Evolutionary conservation across 2,329 filamentous ascomycete genomes (phyloP).

Genomic region (Hypomyces perniciosus): DNA sequence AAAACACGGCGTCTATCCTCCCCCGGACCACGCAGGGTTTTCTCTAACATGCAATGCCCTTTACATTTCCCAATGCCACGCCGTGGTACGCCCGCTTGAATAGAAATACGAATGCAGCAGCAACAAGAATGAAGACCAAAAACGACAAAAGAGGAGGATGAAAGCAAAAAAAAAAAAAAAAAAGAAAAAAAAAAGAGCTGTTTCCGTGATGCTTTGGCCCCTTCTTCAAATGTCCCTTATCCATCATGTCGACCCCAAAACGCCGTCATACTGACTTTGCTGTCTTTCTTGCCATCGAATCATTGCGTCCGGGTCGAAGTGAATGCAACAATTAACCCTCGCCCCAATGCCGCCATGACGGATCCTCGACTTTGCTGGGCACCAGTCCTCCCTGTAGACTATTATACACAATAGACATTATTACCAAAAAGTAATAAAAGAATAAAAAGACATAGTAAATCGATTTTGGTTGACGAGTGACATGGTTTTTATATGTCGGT

Average conservation of each 20-base stretch:
- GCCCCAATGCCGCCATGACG: not conserved
- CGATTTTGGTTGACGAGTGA: slow-evolving; percentile 2
- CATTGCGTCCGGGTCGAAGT: not conserved
- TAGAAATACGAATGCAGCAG: not conserved
- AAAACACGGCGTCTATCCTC: not conserved
- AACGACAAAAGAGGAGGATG: not conserved
- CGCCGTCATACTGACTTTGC: slow-evolving; percentile 10
- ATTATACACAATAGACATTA: slow-evolving; percentile 20
- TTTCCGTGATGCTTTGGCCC: slow-evolving; percentile 4
- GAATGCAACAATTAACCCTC: not conserved
- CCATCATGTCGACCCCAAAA: slow-evolving; percentile 12
- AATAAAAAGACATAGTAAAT: not conserved
- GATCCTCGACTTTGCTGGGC: not conserved
- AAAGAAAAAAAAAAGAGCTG: slow-evolving; percentile 1
- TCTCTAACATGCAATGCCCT: not conserved
- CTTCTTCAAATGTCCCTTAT: slow-evolving; percentile 8
- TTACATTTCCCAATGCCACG: not conserved
- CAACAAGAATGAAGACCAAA: not conserved
- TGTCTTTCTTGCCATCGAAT: slow-evolving; percentile 3
- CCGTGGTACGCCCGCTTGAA: not conserved
- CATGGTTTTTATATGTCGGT: not conserved
- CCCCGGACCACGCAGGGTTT: not conserved
- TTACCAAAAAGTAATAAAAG: slow-evolving; percentile 7
- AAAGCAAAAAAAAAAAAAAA: not conserved
- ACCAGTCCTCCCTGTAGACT: not conserved